phyloP scores from a whole-genome alignment of 306 rosid genomes.

The Medicago arabica region DNA sequence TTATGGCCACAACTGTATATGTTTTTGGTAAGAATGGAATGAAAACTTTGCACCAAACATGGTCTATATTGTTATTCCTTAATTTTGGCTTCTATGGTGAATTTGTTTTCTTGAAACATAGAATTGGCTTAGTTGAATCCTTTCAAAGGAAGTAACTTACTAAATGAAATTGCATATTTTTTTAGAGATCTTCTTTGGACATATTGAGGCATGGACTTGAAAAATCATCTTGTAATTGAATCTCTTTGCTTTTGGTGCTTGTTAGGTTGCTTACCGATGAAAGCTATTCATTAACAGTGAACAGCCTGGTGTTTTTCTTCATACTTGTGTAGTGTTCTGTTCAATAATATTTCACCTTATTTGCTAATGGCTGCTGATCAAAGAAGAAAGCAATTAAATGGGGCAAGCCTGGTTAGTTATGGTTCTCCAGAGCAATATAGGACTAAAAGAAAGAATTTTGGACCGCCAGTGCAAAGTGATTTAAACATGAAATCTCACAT shows the following conservation, averaged over 20 bases:
- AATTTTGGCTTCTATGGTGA: not conserved
- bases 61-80: not conserved
- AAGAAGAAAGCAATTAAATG: conserved; percentile 77
- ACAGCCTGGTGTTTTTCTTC: conserved; percentile 38
- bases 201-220: conserved; percentile 22
- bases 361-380: conserved; percentile 88
- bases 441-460: conserved; percentile 63
- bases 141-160: not conserved
- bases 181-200: conserved; percentile 13
- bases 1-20: not conserved
- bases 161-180: not conserved
- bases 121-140: not conserved
- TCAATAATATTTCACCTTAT: conserved; percentile 35
- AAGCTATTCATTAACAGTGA: conserved; percentile 40
- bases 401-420: conserved; percentile 55
- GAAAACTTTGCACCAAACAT: not conserved
- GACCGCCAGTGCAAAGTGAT: conserved; percentile 57
- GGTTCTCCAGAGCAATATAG: conserved; percentile 67
- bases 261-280: conserved; percentile 48
- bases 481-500: conserved; percentile 66
- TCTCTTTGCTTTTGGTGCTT: conserved; percentile 28
- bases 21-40: not conserved
- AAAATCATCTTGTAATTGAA: conserved; percentile 37
- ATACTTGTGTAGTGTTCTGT: conserved; percentile 39
- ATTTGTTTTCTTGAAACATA: not conserved